Evolutionary conservation across 768 basidiomycete genomes (phyloP), one percentile per base, ranked within the genome.

Genomic region (Hygrophorus pudorinus): DNA sequence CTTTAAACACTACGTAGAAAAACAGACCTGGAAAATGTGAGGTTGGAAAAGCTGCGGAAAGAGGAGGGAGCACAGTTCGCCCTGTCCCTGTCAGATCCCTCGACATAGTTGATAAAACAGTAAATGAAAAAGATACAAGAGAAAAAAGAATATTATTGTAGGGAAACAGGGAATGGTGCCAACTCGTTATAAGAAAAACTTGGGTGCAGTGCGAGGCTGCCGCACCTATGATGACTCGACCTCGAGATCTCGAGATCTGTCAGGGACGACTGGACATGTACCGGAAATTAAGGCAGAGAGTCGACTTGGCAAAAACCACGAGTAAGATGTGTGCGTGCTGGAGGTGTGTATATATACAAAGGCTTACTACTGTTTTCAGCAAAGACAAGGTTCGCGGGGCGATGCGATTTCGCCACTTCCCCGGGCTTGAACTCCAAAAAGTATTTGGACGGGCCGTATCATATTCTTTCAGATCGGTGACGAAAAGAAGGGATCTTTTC

Each of bases 11-110:
- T 16, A 41, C 32, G 38, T 31, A 72, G 66, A 65, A 65, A 65
- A 73, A 84, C 83, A 75, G 78, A 85, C 83, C 83, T 85, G 83
- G 76, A 81, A 80, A 82, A 78, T 73, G 81, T 81, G 79, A 85
- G 79, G 77, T 79, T 82, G 81, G 81, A 81, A 83, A 81, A 58
- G 77, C 76, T 66, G 79, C 72, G 78, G 78, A 75, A 75, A 85
- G 71, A 78, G 83, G 79, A 80, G 83, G 84, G 65, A 85, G 78
- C 71, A 83, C 75, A 72, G 80, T 77, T 78, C 83, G 80, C 83
- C 83, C 79, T 85, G 83, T 73, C 79, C 78, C 68, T 76, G 73
- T 68, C 75, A 75, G 70, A 82, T 82, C 78, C 65, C 71, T 75
- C 62, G 74, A 77, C 80, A 79, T 85, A 53, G n/a, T n/a, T n/a